Evolutionary conservation across 2,329 filamentous ascomycete genomes (phyloP).

Genomic region (Pyricularia pennisetigena): DNA sequence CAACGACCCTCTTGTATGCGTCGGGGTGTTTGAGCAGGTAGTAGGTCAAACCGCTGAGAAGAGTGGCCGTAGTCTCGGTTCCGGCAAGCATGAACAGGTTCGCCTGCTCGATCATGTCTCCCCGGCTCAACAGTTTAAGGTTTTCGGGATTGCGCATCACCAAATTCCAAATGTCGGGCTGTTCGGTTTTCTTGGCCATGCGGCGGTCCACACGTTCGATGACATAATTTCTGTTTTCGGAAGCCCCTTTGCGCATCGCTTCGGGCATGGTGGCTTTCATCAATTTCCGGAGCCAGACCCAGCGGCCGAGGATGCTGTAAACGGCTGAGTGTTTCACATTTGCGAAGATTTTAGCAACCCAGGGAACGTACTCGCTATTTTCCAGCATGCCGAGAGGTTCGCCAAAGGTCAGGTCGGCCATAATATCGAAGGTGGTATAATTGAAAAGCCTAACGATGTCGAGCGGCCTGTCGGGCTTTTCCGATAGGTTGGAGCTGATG

Average conservation of each 20-base stretch:
- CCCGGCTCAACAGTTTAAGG: too few species aligned
- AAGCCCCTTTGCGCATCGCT: background rate
- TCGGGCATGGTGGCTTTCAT: background rate
- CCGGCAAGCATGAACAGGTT: slow-evolving; percentile 29
- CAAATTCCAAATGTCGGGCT: slow-evolving; percentile 5
- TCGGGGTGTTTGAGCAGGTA: slow-evolving; percentile 19
- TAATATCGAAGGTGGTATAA: slow-evolving; percentile 15
- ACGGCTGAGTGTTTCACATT: background rate
- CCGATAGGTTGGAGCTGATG: background rate
- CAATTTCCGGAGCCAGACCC: background rate
- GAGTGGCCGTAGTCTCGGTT: slow-evolving; percentile 37
- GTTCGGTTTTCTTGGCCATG: background rate
- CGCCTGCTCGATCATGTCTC: slow-evolving; percentile 7
- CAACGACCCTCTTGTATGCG: slow-evolving; percentile 8
- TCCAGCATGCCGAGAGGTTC: slow-evolving; percentile 15
- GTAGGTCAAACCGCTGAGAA: slow-evolving; percentile 20
- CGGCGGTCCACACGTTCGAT: background rate
- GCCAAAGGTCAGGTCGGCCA: slow-evolving; percentile 15
- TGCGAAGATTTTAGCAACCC: slow-evolving; percentile 10
- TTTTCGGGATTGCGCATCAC: background rate
- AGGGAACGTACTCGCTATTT: slow-evolving; percentile 11
- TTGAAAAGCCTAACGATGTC: slow-evolving; percentile 31
- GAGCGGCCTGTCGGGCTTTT: slow-evolving; percentile 18
- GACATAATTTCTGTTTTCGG: background rate
- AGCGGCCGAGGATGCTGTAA: background rate